Conservation (phyloP, 1,284 basidiomycete genomes). For the Vanrija sp. region DNA sequence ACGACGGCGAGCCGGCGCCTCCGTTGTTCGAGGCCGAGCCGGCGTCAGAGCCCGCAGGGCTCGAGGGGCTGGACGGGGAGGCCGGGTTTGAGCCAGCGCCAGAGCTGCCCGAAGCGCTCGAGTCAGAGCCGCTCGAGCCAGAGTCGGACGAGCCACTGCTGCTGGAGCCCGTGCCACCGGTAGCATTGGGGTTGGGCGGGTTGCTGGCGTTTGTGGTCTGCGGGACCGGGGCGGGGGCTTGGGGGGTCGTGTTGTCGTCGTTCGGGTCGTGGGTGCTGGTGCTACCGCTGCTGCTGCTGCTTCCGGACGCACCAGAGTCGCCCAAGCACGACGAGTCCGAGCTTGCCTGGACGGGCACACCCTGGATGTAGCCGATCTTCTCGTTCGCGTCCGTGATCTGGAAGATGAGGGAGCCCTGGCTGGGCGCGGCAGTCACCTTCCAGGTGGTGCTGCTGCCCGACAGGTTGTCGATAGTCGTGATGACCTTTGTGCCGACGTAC, state of each 20-base stretch:
- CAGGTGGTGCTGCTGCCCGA: slow-evolving; percentile 24
- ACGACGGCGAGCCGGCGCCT: too few species aligned
- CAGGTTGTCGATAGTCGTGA: slow-evolving; percentile 16
- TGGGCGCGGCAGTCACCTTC: slow-evolving; percentile 32
- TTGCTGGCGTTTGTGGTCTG: not conserved
- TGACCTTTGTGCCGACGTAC: slow-evolving; percentile 33
- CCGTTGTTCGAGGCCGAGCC: not conserved
- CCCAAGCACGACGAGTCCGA: slow-evolving; percentile 31
- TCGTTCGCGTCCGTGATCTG: slow-evolving; percentile 37
- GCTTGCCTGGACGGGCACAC: slow-evolving; percentile 27
- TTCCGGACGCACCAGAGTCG: not conserved
- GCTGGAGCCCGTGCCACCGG: not conserved
- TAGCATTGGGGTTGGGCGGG: not conserved
- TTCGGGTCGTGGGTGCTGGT: not conserved
- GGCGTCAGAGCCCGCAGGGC: too few species aligned
- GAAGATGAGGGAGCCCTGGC: slow-evolving; percentile 36
- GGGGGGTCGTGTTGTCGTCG: not conserved
- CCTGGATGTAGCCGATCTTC: slow-evolving; percentile 41
- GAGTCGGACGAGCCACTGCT: not conserved
- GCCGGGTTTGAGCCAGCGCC: not conserved
- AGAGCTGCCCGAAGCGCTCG: not conserved
- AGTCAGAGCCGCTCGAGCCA: not conserved
- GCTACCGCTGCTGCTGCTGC: not conserved
- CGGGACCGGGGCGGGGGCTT: not conserved
- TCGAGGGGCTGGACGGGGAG: too few species aligned